Percentiles rank a stretch among this genome's conserved stretches.
Evolutionary conservation across 2,329 filamentous ascomycete species (phyloP).

Genomic region (Acephala macrosclerotiorum): DNA sequence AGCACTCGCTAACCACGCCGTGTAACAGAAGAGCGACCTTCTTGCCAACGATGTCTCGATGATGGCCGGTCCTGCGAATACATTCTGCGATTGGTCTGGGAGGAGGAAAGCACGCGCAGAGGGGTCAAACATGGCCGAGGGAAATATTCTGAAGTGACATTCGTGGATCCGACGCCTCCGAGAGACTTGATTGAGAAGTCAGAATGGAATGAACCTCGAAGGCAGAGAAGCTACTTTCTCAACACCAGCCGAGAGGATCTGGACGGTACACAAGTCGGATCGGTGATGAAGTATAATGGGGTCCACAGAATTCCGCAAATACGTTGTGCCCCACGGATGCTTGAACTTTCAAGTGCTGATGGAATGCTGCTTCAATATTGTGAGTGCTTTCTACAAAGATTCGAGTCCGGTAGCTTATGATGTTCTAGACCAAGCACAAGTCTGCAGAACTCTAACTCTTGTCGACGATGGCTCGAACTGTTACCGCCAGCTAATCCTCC

Average conservation of each 20-base stretch:
- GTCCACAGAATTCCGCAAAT: neutral
- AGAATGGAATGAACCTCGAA: neutral
- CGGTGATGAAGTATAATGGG: neutral
- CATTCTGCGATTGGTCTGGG: conserved; percentile 21
- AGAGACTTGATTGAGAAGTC: conserved; percentile 1
- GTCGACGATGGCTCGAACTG: conserved; percentile 29
- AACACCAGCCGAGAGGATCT: conserved; percentile 20
- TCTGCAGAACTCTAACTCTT: conserved; percentile 25
- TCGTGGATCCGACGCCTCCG: conserved; percentile 19
- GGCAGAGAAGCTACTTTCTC: conserved; percentile 14
- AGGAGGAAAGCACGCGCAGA: conserved; percentile 20
- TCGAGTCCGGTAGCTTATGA: neutral
- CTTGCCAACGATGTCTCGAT: conserved; percentile 18
- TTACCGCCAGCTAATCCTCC: conserved; percentile 25
- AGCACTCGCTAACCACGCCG: neutral
- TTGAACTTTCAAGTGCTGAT: conserved; percentile 21
- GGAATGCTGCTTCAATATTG: conserved; percentile 26
- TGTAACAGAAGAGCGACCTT: conserved; percentile 23
- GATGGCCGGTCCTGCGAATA: conserved; percentile 24
- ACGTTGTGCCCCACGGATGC: conserved; percentile 1
- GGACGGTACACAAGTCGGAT: conserved; percentile 8
- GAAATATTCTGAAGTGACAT: conserved; percentile 12
- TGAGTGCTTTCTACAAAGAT: conserved; percentile 10
- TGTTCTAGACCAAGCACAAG: conserved; percentile 20
- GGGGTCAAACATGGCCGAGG: conserved; percentile 24